Percentiles rank a stretch among this genome's conserved stretches.
Evolutionary conservation across 2,329 filamentous ascomycete genomes (phyloP).

Genomic region (Botrytis squamosa): DNA sequence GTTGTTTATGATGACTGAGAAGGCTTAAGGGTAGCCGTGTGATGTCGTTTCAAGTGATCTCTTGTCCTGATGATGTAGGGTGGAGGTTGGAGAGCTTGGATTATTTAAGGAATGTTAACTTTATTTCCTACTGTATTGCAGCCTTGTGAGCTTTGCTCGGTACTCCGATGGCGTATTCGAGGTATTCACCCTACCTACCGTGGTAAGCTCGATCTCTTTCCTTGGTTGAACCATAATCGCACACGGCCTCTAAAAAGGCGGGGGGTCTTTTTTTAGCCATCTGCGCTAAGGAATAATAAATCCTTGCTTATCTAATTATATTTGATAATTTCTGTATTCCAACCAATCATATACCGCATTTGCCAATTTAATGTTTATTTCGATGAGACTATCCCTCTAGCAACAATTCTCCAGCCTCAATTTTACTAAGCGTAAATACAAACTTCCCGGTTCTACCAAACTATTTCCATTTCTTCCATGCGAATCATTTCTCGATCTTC

Average conservation of each 20-base stretch:
- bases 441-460: conserved; percentile 12
- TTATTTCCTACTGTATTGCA: neutral
- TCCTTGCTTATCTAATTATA: conserved; percentile 11
- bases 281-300: neutral
- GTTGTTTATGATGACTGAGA: neutral
- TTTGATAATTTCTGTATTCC: neutral
- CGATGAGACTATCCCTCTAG: neutral
- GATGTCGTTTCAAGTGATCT: neutral
- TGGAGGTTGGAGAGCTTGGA: conserved; percentile 4
- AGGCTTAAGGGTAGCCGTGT: neutral
- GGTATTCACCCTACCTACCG: neutral
- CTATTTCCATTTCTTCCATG: conserved; percentile 8
- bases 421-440: conserved; percentile 15
- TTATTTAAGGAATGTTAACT: neutral
- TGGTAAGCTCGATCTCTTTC: neutral
- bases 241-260: conserved; percentile 12
- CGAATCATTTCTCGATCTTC: conserved; percentile 20
- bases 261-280: neutral
- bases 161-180: neutral
- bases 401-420: conserved; percentile 11
- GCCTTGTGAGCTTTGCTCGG: conserved; percentile 23
- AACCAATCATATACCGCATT: neutral
- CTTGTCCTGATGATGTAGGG: neutral
- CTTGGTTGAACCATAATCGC: neutral
- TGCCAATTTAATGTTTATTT: neutral